Evolutionary conservation across 1,139 yeast species (phyloP).

Genomic region (Ogataea hybrid): DNA sequence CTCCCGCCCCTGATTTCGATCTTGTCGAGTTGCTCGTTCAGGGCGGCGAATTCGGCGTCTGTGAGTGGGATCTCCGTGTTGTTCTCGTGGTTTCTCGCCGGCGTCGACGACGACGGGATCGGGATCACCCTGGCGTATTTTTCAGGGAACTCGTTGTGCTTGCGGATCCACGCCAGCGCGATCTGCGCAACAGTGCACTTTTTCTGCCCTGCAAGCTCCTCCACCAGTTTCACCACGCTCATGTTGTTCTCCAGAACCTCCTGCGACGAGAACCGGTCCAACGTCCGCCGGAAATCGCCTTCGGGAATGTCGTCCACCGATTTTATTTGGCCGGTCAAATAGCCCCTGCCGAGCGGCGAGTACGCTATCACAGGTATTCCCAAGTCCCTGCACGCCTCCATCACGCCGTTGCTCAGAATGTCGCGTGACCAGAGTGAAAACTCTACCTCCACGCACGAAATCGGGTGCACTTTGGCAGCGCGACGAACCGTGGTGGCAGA

Average conservation of each 20-base stretch:
- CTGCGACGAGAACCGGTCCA: slow-evolving; percentile 55
- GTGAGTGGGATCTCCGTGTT: slow-evolving; percentile 46
- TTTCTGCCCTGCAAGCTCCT: slow-evolving; percentile 41
- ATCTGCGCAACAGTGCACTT: slow-evolving; percentile 60
- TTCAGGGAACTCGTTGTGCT: slow-evolving; percentile 27
- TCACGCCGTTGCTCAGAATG: slow-evolving; percentile 57
- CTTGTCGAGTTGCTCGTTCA: slow-evolving; percentile 42
- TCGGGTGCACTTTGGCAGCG: slow-evolving; percentile 51
- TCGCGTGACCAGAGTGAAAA: slow-evolving; percentile 66
- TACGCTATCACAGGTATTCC: slow-evolving; percentile 72
- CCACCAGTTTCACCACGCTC: slow-evolving; percentile 45
- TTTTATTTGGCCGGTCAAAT: slow-evolving; percentile 61
- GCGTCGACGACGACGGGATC: slow-evolving; percentile 71
- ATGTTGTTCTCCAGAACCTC: slow-evolving; percentile 57
- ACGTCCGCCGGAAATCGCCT: slow-evolving; percentile 50
- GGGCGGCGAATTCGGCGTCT: slow-evolving; percentile 50
- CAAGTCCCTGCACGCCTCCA: slow-evolving; percentile 50
- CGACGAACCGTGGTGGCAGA: slow-evolving; percentile 54
- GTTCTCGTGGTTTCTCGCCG: slow-evolving; percentile 59
- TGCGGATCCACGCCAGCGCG: slow-evolving; percentile 69
- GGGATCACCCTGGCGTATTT: slow-evolving; percentile 61
- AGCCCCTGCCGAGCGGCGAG: slow-evolving; percentile 81
- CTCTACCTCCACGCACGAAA: slow-evolving; percentile 74
- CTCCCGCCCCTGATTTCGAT: slow-evolving; percentile 49
- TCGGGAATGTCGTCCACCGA: slow-evolving; percentile 44